Evolutionary conservation across 2,329 filamentous ascomycete species (phyloP).

Genomic region (Fusarium sp.): DNA sequence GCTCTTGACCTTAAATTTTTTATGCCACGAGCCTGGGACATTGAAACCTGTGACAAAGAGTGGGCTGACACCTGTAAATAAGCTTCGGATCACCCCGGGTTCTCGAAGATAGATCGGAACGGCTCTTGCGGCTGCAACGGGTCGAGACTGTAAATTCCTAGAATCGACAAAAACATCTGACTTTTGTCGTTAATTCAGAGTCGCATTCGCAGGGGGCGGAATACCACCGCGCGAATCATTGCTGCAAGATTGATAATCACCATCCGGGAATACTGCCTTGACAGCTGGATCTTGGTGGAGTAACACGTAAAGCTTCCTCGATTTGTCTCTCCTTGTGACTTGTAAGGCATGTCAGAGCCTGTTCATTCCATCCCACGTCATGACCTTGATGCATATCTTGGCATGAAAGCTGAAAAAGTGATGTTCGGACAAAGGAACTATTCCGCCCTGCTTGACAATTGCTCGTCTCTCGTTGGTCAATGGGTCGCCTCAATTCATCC

Average conservation of each 20-base stretch:
- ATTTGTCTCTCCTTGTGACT: not conserved
- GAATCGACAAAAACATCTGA: not conserved
- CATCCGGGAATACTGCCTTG: conserved; percentile 17
- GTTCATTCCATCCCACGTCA: not conserved
- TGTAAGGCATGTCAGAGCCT: not conserved
- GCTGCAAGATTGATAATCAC: conserved; percentile 37
- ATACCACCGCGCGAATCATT: conserved; percentile 22
- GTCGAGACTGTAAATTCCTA: not conserved
- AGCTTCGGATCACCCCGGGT: conserved; percentile 42
- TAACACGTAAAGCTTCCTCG: conserved; percentile 8
- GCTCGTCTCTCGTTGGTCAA: conserved; percentile 5
- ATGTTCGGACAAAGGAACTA: not conserved
- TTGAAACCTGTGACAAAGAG: conserved; percentile 42
- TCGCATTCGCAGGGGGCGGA: not conserved
- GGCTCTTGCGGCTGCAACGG: conserved; percentile 30
- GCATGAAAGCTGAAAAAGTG: not conserved
- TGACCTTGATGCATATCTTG: not conserved
- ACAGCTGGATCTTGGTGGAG: conserved; percentile 10
- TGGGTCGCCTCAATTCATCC: not conserved
- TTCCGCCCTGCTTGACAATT: conserved; percentile 14
- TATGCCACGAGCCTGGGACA: conserved; percentile 26
- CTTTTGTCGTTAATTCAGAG: not conserved
- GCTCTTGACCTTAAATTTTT: conserved; percentile 14
- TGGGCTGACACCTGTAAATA: conserved; percentile 39
- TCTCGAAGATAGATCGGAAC: conserved; percentile 39